phyloP scores from a whole-genome alignment of 2,329 filamentous ascomycete genomes.

The Fusarium sp. region DNA sequence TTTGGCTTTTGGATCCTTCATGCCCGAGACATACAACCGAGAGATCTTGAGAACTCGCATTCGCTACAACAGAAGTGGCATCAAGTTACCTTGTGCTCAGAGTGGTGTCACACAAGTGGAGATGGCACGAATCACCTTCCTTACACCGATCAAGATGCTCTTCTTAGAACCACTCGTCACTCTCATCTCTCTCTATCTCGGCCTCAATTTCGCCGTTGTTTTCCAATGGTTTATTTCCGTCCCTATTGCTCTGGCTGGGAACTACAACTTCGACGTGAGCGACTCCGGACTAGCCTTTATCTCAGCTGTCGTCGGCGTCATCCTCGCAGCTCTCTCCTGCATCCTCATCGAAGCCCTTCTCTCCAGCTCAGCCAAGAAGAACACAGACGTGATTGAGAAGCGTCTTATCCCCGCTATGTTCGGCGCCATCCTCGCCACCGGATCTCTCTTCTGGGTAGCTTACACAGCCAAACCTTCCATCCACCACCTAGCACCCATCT shows the following conservation, averaged over 20 bases:
- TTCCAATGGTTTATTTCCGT: neutral
- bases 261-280: neutral
- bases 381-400: neutral
- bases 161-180: neutral
- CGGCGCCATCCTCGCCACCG: neutral
- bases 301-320: neutral
- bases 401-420: neutral
- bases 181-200: neutral
- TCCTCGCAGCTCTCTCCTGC: neutral
- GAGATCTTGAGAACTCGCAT: constrained; percentile 4
- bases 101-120: neutral
- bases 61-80: constrained; percentile 2
- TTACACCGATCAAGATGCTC: neutral
- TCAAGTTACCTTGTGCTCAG: neutral
- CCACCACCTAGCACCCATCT: neutral
- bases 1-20: constrained; percentile 7
- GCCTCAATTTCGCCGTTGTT: neutral
- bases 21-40: constrained; percentile 6
- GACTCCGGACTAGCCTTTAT: neutral
- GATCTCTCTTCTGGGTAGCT: neutral
- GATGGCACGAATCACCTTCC: neutral
- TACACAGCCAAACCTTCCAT: neutral
- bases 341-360: neutral
- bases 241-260: neutral
- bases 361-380: neutral